These are phyloP conservation scores for Fusarium luffae DNA, from an alignment of 2,329 filamentous ascomycete genomes.

Conservation along the genomic window DNA sequence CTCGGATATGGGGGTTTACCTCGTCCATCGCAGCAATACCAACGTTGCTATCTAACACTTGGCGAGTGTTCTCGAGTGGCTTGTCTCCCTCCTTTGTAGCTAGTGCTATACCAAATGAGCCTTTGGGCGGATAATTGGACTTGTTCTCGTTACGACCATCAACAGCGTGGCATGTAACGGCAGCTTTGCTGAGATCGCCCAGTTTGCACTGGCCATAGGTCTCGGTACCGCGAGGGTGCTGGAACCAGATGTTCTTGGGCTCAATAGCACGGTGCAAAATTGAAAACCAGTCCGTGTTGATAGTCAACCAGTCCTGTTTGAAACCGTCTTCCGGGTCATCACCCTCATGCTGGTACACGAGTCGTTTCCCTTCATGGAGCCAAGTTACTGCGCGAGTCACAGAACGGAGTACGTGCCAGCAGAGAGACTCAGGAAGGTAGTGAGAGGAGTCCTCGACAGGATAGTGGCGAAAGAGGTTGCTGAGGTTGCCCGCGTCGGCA, in stretches of 20 bases:
- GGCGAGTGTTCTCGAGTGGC: conserved; percentile 14
- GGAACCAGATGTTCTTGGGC: conserved; percentile 62
- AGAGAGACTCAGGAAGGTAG: conserved; percentile 63
- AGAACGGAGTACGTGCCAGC: conserved; percentile 65
- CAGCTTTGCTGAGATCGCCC: conserved; percentile 58
- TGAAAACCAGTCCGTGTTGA: conserved; percentile 61
- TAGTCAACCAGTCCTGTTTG: conserved; percentile 20
- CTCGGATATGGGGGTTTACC: conserved; percentile 2
- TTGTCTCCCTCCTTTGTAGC: conserved; percentile 29
- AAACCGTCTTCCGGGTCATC: background rate
- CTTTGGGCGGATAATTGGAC: background rate
- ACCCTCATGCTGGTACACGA: conserved; percentile 29
- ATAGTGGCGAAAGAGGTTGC: conserved; percentile 52
- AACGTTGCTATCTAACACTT: background rate
- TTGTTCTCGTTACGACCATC: background rate
- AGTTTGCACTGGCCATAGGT: conserved; percentile 66
- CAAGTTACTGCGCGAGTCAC: conserved; percentile 62
- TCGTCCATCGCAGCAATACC: conserved; percentile 20
- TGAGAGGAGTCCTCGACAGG: conserved; percentile 29
- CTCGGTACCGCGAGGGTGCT: conserved; percentile 59
- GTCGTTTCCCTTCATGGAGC: conserved; percentile 61
- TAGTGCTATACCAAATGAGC: conserved; percentile 16
- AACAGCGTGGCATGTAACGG: conserved; percentile 52
- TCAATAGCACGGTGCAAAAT: conserved; percentile 62
- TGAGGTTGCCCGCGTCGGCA: conserved; percentile 63